Base-by-base conservation (phyloP, 2,329 filamentous ascomycete genomes). In the Diplodia sapinea region DNA sequence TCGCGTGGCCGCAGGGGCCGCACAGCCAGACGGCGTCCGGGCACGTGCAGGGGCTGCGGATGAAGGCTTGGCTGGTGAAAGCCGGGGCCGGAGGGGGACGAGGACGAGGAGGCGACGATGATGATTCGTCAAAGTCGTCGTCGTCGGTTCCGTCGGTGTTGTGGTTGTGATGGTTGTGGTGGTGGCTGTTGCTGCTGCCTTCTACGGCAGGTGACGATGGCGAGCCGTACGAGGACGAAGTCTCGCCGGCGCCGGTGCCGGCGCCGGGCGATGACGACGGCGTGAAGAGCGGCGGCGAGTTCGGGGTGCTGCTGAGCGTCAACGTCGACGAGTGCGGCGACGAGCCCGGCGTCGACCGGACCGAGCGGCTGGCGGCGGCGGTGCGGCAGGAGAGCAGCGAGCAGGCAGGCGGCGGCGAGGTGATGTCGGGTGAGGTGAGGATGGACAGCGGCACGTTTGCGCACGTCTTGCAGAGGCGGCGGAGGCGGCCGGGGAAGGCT, bases 381-480 rank as follows among this genome's bases (percentile, higher is more conserved):
- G 56, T 31, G 50, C 56, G 66, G 50, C 54, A 64, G 4, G 66
- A 33, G 4, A 54, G 47, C 70, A 73, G 38, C 55, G 70, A 12
- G 72, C 74, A 3, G 71, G 57, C 9, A 71, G 71, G 57, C 71
- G 73, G 51, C 64, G 71, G 62, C 70, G 73, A 15, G 68, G 72
- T 64, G 13, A 68, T 56, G 66, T 7, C 17, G 8, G 56, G 65
- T 33, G 72, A 72, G 66, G 76, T 78, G 17, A 90, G 84, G 11
- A 80, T 76, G 13, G 85, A 80, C 26, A 97, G 82, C 0, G 93
- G 91, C 1, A 89, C 89, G 69, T 88, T 89, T 36, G 88, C 85
- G 76, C 94, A 97, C 11, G 88, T 85, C 8, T 84, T 84, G 77
- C 94, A 97, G 3, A 97, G 85, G 26, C 94, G 87, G 61, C 94